Evolutionary conservation across 2,329 filamentous ascomycete genomes (phyloP), one percentile per base, ranked within the genome.

Genomic region (Cucurbitaria berberidis): DNA sequence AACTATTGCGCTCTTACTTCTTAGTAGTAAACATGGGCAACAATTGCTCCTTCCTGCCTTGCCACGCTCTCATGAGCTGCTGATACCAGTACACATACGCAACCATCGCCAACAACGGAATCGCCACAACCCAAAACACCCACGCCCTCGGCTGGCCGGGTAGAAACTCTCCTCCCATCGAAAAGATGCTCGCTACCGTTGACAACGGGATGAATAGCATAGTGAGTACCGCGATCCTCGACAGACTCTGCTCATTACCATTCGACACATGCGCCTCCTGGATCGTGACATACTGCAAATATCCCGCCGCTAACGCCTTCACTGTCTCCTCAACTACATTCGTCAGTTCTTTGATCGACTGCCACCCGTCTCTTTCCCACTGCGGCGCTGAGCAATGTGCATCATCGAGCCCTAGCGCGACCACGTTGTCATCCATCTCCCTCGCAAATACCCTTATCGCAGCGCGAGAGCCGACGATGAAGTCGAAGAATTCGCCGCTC

Each of bases 201-300:
- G 51, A 54, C 15, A 57, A 9, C 9, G 55, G 55, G 10, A 57
- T 47, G 34, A 57, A 54, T 18, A 57, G n/a, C 51, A 54, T 57
- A 3, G 51, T 54, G 15, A 51, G 18, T 11, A 42, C 44, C 6
- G 55, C 51, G n/a, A 57, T 53, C 3, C 43, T 22, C 2, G 51
- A 43, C 11, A 54, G 13, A 34, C 39, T 51, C 21, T 45, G 13
- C 6, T 51, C 55, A 16, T 46, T 53, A 15, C 36, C n/a, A n/a
- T 48, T 57, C 8, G 49, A 44, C 11, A 44, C 49, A 22, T 48
- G 50, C 15, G 53, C 53, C 22, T 53, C 50, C 32, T 59, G 53
- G 15, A 59, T 57, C 1, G 52, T 45, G 1, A 48, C 46, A 26
- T 51, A 52, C 13, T 55, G 47, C 7, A 55, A 36, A 40, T 59